phyloP scores from a whole-genome alignment of 257 asterid genomes.

The Solanum ahanhuiri region DNA sequence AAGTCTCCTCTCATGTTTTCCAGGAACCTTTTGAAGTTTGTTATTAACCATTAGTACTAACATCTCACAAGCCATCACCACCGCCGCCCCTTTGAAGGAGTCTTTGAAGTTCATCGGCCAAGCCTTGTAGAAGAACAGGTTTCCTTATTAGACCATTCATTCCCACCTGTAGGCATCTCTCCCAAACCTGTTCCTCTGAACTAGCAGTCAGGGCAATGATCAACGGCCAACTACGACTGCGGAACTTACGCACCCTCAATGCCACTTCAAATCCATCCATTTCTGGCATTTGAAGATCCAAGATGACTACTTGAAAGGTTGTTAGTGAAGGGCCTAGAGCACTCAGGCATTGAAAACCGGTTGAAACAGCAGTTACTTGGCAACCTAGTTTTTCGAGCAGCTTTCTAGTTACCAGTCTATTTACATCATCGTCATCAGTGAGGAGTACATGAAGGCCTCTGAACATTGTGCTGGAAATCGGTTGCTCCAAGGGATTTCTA shows the following conservation, averaged over 20 bases:
- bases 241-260: slow-evolving; percentile 25
- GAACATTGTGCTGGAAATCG: slow-evolving; percentile 13
- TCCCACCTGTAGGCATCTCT: slow-evolving; percentile 29
- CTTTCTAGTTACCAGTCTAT: slow-evolving; percentile 30
- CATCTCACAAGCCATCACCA: slow-evolving; percentile 12
- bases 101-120: slow-evolving; percentile 28
- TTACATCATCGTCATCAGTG: slow-evolving; percentile 26
- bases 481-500: slow-evolving; percentile 8
- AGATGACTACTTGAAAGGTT: slow-evolving; percentile 17
- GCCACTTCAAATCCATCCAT: slow-evolving; percentile 45
- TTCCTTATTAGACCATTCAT: slow-evolving; percentile 36
- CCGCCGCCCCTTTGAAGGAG: slow-evolving; percentile 20
- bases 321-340: slow-evolving; percentile 26
- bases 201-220: slow-evolving; percentile 36
- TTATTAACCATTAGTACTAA: not conserved
- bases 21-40: not conserved
- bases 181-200: slow-evolving; percentile 23
- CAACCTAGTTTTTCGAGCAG: slow-evolving; percentile 37
- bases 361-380: slow-evolving; percentile 31
- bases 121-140: slow-evolving; percentile 29
- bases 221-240: slow-evolving; percentile 33
- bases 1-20: not conserved
- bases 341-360: slow-evolving; percentile 29
- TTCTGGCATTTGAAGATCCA: slow-evolving; percentile 46
- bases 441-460: slow-evolving; percentile 24